Base-by-base conservation (phyloP, 179 eudicot genomes). In the Nepenthes alata region DNA sequence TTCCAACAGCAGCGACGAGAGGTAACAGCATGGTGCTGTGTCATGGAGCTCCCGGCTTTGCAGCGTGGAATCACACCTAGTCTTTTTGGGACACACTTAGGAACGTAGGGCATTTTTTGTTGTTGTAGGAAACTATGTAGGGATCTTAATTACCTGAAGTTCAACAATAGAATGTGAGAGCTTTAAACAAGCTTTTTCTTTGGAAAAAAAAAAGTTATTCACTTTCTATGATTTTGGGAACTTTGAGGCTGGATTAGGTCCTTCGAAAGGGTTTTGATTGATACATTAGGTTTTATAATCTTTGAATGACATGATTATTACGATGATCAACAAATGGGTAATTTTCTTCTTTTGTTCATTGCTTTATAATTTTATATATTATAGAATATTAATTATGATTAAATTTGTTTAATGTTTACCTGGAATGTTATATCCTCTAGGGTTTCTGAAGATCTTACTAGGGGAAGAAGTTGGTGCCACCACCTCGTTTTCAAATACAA, bases 221-320 rank as follows among this genome's bases (percentile, higher is more conserved):
- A 70, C 65, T 47, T 80, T 95, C 91, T 83, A 79, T 87, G 74
- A 84, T 89, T 89, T 89, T 84, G 89, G 85, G 86, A 87, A 76
- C 89, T 86, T 73, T 70, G 64, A 80, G 76, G 60, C 53, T 3
- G 50, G 53, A 16, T 59, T 35, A 63, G 80, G 77, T 83, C 85
- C 83, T 82, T 84, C 81, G 83, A 70, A 72, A 77, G 71, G 69
- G 60, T 59, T 68, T 55, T 66, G 55, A 0, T 14, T 55, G 52
- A 39, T 54, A 60, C 58, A 60, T 72, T 66, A 65, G 67, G 65
- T 74, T 73, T 78, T 75, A 82, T 78, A 81, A 72, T 73, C 13
- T 78, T 71, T 71, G 76, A 68, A 59, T 45, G 63, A 56, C 51
- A 53, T 62, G 57, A 58, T 38, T 6, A 14, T 54, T 11, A 55